phyloP scores from a whole-genome alignment of 352 stramenopile genomes.

The Pythium angustatum region DNA sequence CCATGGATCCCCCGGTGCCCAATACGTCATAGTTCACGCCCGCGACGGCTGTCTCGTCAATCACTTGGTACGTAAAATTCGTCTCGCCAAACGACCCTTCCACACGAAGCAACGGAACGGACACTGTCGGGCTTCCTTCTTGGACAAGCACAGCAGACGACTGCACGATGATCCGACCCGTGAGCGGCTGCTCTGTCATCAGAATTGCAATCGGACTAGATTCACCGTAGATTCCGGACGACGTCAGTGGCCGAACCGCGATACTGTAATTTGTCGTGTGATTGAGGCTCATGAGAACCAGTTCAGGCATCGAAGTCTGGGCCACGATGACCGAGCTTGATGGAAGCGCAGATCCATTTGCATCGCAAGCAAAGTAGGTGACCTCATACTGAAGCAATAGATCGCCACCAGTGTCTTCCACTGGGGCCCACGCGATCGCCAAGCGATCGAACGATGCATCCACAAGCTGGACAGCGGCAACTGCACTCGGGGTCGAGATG shows the following conservation, averaged over 20 bases:
- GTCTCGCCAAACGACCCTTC: slow-evolving; percentile 52
- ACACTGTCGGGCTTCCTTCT: slow-evolving; percentile 34
- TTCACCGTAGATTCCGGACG: slow-evolving; percentile 34
- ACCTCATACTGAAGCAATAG: slow-evolving; percentile 41
- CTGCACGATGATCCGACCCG: slow-evolving; percentile 35
- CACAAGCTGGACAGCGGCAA: slow-evolving; percentile 29
- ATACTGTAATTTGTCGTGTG: slow-evolving; percentile 45
- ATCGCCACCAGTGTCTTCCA: slow-evolving; percentile 52
- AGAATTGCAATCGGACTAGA: slow-evolving; percentile 29
- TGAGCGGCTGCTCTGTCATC: slow-evolving; percentile 36
- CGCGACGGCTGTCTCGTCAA: slow-evolving; percentile 34
- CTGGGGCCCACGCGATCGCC: slow-evolving; percentile 36
- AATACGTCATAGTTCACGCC: slow-evolving; percentile 39
- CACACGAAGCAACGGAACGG: slow-evolving; percentile 42
- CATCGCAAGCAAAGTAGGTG: slow-evolving; percentile 39
- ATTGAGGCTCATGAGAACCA: slow-evolving; percentile 29
- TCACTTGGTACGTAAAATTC: slow-evolving; percentile 39
- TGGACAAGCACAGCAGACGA: slow-evolving; percentile 21
- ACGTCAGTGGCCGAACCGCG: slow-evolving; percentile 34
- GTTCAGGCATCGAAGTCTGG: slow-evolving; percentile 1
- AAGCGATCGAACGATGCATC: slow-evolving; percentile 42
- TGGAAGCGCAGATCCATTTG: slow-evolving; percentile 18
- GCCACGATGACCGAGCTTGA: slow-evolving; percentile 10
- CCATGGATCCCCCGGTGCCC: slow-evolving; percentile 24
- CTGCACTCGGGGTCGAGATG: slow-evolving; percentile 41